These are phyloP conservation scores for Cadophora malorum DNA, from an alignment of 2,329 filamentous ascomycete genomes.

Conservation along the genomic window DNA sequence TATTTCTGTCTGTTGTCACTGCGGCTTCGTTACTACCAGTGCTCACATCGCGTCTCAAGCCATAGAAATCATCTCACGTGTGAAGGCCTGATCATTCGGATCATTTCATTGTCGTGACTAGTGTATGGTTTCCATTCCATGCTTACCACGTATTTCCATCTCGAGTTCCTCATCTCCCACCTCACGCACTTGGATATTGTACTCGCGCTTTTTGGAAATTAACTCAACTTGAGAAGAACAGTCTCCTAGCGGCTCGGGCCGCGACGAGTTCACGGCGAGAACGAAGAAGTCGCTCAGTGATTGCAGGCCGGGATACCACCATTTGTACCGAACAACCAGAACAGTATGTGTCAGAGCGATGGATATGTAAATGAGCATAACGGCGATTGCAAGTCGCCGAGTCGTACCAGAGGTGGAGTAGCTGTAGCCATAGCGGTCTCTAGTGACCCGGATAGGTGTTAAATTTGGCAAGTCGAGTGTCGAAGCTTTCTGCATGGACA, in stretches of 20 bases:
- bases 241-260: background rate
- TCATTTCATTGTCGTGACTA: too few relatives aligned
- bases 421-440: conserved; percentile 1
- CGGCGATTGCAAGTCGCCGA: background rate
- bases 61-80: too few relatives aligned
- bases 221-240: background rate
- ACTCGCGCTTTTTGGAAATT: background rate
- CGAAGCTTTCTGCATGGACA: too few relatives aligned
- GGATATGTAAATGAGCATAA: background rate
- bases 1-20: too few relatives aligned
- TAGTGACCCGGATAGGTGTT: too few relatives aligned
- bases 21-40: too few relatives aligned
- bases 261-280: conserved; percentile 3
- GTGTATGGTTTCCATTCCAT: too few relatives aligned
- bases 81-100: too few relatives aligned
- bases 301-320: background rate
- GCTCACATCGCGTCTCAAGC: too few relatives aligned
- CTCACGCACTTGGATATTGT: background rate
- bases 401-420: conserved; percentile 3
- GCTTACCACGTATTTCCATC: too few relatives aligned
- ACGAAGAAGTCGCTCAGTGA: background rate
- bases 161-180: too few relatives aligned
- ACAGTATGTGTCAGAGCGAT: background rate
- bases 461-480: too few relatives aligned
- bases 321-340: background rate